phyloP scores from a whole-genome alignment of 1,284 basidiomycete species.

The Irpex sp. region DNA sequence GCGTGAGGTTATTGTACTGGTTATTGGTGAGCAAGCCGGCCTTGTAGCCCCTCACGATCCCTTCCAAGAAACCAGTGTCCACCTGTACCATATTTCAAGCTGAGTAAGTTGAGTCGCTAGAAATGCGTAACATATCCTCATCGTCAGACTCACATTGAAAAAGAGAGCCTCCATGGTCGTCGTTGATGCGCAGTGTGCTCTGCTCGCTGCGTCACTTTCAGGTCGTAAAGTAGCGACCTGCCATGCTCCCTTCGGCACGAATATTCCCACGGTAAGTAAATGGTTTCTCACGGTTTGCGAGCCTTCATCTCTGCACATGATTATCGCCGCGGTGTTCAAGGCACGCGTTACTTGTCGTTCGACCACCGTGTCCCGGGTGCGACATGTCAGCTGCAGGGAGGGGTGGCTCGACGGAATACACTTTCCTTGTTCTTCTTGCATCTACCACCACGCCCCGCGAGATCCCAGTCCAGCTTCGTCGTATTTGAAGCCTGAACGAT shows the following conservation, averaged over 20 bases:
- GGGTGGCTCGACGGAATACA: neutral
- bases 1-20: conserved; percentile 93
- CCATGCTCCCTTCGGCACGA: too few relatives aligned
- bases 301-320: neutral
- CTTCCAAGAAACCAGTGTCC: conserved; percentile 85
- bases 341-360: neutral
- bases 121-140: neutral
- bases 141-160: conserved; percentile 71
- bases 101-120: conserved; percentile 26
- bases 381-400: neutral
- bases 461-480: neutral
- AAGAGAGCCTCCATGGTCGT: conserved; percentile 76
- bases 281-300: neutral
- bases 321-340: neutral
- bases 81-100: conserved; percentile 44
- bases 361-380: conserved; percentile 1
- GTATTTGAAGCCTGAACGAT: neutral
- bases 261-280: conserved; percentile 6
- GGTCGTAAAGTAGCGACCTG: too few relatives aligned
- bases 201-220: conserved; percentile 6
- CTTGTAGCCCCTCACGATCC: conserved; percentile 93
- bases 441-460: neutral
- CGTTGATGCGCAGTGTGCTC: conserved; percentile 7
- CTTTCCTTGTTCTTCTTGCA: neutral
- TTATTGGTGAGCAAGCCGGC: conserved; percentile 84